Conservation (phyloP, 2,329 filamentous ascomycete species). For the Teratosphaeria epicoccoides region DNA sequence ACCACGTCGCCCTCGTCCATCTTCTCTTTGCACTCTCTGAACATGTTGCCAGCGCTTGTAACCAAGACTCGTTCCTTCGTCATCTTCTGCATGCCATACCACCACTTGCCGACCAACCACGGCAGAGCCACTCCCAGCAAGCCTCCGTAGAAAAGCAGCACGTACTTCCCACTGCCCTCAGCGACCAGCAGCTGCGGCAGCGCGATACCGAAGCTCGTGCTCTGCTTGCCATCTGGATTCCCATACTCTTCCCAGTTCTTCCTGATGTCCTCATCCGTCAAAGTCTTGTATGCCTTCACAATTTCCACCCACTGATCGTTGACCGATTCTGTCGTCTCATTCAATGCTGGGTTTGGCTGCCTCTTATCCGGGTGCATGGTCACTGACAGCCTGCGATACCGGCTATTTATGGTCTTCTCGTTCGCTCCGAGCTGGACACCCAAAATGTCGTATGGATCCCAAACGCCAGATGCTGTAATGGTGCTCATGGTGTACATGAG, state of each 20-base stretch:
- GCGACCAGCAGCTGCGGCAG: constrained; percentile 86
- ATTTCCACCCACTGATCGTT: constrained; percentile 89
- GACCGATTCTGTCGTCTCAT: constrained; percentile 74
- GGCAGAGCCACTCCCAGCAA: constrained; percentile 84
- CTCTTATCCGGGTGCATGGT: constrained; percentile 91
- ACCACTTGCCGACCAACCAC: constrained; percentile 92
- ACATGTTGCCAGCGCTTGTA: constrained; percentile 87
- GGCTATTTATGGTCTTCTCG: constrained; percentile 85
- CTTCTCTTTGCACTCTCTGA: constrained; percentile 81
- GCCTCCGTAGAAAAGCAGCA: constrained; percentile 77
- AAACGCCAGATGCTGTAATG: constrained; percentile 65
- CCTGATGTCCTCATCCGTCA: constrained; percentile 93
- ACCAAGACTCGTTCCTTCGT: constrained; percentile 91
- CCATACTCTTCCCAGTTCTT: constrained; percentile 96
- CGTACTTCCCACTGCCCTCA: constrained; percentile 90
- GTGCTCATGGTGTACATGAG: constrained; percentile 54
- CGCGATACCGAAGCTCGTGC: constrained; percentile 94
- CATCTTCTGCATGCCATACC: constrained; percentile 89
- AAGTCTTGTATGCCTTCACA: constrained; percentile 93
- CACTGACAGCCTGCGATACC: constrained; percentile 77
- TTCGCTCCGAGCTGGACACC: constrained; percentile 71
- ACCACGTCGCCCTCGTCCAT: constrained; percentile 73
- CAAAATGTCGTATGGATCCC: constrained; percentile 95
- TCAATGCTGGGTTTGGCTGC: constrained; percentile 70
- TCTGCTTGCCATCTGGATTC: constrained; percentile 95